Conservation (phyloP, 345 rosid species). For the Xanthoceras sorbifolium region DNA sequence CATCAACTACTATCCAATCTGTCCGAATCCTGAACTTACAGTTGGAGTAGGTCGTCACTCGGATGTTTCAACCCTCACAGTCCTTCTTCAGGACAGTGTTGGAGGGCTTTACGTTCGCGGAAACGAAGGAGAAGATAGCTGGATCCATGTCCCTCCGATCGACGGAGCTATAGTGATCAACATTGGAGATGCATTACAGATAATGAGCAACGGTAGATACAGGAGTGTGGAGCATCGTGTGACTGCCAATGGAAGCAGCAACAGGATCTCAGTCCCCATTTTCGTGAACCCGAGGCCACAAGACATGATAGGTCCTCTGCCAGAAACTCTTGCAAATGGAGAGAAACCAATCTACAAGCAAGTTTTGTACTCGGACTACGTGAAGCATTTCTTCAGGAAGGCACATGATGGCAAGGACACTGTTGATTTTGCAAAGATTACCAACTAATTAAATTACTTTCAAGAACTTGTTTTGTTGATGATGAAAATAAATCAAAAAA, state of each 20-base stretch:
- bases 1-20: constrained; percentile 27
- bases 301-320: constrained; percentile 22
- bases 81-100: constrained; percentile 29
- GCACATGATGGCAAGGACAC: constrained; percentile 40
- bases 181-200: constrained; percentile 31
- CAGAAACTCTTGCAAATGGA: constrained; percentile 25
- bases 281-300: constrained; percentile 27
- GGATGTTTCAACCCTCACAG: constrained; percentile 23
- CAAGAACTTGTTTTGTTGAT: too few species aligned
- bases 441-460: too few species aligned
- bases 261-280: constrained; percentile 31
- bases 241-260: constrained; percentile 15
- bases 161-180: constrained; percentile 26
- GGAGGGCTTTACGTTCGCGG: constrained; percentile 30
- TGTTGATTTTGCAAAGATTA: constrained; percentile 26
- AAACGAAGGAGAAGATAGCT: constrained; percentile 13
- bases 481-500: too few species aligned
- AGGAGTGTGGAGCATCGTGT: constrained; percentile 30
- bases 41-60: constrained; percentile 24
- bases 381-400: constrained; percentile 39
- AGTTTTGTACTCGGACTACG: constrained; percentile 33
- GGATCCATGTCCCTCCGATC: constrained; percentile 32
- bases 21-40: constrained; percentile 29
- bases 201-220: constrained; percentile 33
- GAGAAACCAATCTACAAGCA: constrained; percentile 26